Evolutionary conservation across 2,329 filamentous ascomycete species (phyloP), one percentile per base, ranked within the genome.

Genomic region (Xylaria sp.): DNA sequence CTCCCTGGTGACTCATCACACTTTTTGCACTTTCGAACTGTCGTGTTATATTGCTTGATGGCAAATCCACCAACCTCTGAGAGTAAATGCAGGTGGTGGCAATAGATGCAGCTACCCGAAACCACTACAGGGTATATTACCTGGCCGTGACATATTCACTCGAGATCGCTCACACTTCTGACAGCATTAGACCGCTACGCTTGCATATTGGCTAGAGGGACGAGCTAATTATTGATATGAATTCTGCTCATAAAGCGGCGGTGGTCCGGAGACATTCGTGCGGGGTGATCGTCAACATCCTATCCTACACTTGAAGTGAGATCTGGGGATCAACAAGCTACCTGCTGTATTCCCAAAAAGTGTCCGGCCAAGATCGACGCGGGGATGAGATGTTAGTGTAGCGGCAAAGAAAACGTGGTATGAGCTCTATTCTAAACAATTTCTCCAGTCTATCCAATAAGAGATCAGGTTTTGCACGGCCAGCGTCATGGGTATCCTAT

Each of bases 121-220:
- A 18, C 28, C 15, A 31, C 31, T 20, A 9, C 34, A 60, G 59
- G 18, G 46, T 55, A 41, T 48, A n/a, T n/a, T n/a, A 51, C 56
- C 61, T 55, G 50, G 55, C 20, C 41, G n/a, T 28, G 50, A 46
- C 10, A 37, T 34, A 50, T 52, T 10, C 12, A 39, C 25, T 39
- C 50, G 9, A 41, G 60, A 65, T 37, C 31, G 37, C 28, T 41
- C 54, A 25, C 52, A 5, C 66, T 64, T n/a, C 41, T 52, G 37
- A 23, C 50, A 31, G 37, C 23, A 20, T 46, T 60, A 37, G 62
- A 12, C 10, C 10, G 10, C 34, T 37, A 1, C 18, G 18, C 12
- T 20, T 6, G 23, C 55, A 46, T 28, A 58, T 57, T 23, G 23
- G n/a, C 4, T 41, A 12, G 3, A 20, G 39, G 48, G 25, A 46